phyloP scores from a whole-genome alignment of 805 yeast genomes.

The Candida multigemmis region DNA sequence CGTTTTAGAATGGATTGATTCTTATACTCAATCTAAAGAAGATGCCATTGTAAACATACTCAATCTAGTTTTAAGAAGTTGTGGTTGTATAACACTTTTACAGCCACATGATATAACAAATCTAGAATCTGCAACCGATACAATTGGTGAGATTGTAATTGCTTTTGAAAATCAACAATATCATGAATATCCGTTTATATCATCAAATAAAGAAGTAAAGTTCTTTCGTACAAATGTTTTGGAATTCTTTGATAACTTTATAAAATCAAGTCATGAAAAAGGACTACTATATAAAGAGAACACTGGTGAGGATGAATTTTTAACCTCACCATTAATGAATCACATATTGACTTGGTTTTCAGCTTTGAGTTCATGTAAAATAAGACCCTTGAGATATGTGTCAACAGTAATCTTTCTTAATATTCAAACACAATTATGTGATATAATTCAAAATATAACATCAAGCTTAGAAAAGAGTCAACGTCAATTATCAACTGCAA shows the following conservation, averaged over 20 bases:
- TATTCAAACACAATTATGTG: constrained; percentile 55
- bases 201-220: constrained; percentile 38
- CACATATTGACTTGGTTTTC: constrained; percentile 68
- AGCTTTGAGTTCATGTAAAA: constrained; percentile 57
- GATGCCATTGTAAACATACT: constrained; percentile 51
- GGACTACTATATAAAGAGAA: constrained; percentile 42
- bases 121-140: constrained; percentile 60
- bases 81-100: constrained; percentile 62
- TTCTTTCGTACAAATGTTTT: constrained; percentile 46
- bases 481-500: constrained; percentile 27
- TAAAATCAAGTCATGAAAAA: constrained; percentile 48
- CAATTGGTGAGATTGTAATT: constrained; percentile 64
- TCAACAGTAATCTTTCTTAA: constrained; percentile 52
- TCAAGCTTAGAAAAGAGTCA: constrained; percentile 33
- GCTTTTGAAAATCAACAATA: constrained; percentile 49
- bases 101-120: constrained; percentile 70
- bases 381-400: constrained; percentile 63
- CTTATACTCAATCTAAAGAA: constrained; percentile 13
- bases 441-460: constrained; percentile 28
- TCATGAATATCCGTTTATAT: constrained; percentile 62
- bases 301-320: constrained; percentile 9
- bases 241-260: constrained; percentile 45
- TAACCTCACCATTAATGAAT: constrained; percentile 38
- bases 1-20: constrained; percentile 31
- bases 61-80: constrained; percentile 58